Evolutionary conservation across 148 eudicot species (phyloP), one percentile per base, ranked within the genome.

Genomic region (Rhododendron vialii): DNA sequence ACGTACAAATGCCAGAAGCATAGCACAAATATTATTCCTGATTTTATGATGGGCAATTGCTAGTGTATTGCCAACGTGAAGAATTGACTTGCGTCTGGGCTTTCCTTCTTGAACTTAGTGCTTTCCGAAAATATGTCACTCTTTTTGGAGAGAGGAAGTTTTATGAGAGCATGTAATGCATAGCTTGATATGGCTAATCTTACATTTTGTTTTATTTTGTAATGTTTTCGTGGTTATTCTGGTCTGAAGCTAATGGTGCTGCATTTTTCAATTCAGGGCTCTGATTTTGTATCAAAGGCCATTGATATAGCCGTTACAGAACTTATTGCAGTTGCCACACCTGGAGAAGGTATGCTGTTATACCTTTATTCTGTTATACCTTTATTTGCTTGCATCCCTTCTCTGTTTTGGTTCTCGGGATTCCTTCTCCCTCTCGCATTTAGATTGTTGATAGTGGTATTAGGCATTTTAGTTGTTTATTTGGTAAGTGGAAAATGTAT

Each of bases 221-320:
- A 11, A 41, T 81, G 51, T 45, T 8, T 45, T 78, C 81, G 24
- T 75, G 20, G 18, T 8, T 50, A 73, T 81, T 76, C 78, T 45
- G 76, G 55, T n/a, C 51, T 77, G 2, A 85, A 67, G 43, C 50
- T 81, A 22, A 53, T n/a, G 38, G 35, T 84, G 82, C 38, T 51
- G n/a, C 28, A 61, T 79, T 65, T 84, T 82, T 76, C 47, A 76
- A 28, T 91, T 65, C 89, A 96, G 99, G 81, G 89, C 79, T 88
- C 98, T 88, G 96, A 92, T 84, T 94, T 93, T 92, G 95, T 90
- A 38, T 10, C 92, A 30, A 59, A 87, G 41, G 98, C 99, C 61
- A 87, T 96, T 84, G 96, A 94, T 88, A 74, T 96, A 83, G 96
- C 98, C 79, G 92, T 89, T 71, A 86, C n/a, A 81, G 99, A 96